These are phyloP conservation scores for Fraxinus cuspidata DNA, from an alignment of 257 asterid species.

Conservation along the genomic window DNA sequence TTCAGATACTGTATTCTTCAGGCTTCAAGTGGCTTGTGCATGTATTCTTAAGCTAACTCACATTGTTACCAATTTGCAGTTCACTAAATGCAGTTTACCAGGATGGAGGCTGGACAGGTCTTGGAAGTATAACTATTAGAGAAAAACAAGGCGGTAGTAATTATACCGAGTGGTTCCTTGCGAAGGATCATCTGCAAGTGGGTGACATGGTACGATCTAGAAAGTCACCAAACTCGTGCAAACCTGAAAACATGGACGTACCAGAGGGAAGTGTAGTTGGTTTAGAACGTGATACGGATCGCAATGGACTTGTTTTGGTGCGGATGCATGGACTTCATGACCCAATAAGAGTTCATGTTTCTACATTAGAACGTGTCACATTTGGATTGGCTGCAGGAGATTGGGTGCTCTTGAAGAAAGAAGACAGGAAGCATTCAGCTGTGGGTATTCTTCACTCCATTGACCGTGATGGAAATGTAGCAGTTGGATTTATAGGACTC, in stretches of 20 bases:
- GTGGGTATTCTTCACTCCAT: constrained; percentile 74
- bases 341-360: constrained; percentile 61
- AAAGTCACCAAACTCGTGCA: constrained; percentile 60
- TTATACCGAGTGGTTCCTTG: constrained; percentile 73
- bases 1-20: not conserved
- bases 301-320: constrained; percentile 68
- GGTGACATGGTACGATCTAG: constrained; percentile 84
- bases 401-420: constrained; percentile 73
- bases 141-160: constrained; percentile 55
- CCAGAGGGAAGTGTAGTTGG: constrained; percentile 78
- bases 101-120: constrained; percentile 57
- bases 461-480: constrained; percentile 58
- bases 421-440: constrained; percentile 60
- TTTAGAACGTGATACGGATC: constrained; percentile 64
- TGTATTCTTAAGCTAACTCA: not conserved
- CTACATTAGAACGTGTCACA: constrained; percentile 72
- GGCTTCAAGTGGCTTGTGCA: constrained; percentile 1
- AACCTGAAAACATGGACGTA: constrained; percentile 66
- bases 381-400: constrained; percentile 79
- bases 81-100: constrained; percentile 51
- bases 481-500: constrained; percentile 70
- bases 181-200: constrained; percentile 76
- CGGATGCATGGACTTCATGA: constrained; percentile 75
- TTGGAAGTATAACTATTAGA: constrained; percentile 43
- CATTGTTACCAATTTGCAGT: constrained; percentile 42